Conservation (phyloP, 208 protist species). For the Phytomonas francai region DNA sequence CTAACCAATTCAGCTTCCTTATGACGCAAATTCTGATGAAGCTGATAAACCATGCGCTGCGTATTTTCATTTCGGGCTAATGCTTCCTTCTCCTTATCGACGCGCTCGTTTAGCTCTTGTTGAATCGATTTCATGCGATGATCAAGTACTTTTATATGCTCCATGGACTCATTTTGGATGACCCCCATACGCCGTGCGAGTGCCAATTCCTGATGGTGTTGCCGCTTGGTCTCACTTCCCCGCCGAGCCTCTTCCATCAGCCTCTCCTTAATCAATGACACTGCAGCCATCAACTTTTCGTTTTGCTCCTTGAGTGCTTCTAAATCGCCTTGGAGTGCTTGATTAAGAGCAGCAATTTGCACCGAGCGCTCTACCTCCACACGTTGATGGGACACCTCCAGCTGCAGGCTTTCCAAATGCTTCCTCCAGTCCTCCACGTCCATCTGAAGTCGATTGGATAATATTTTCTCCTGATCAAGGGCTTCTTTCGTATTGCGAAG, state of each 20-base stretch:
- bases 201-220: conserved; percentile 71
- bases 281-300: conserved; percentile 67
- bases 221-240: conserved; percentile 34
- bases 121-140: conserved; percentile 62
- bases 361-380: conserved; percentile 45
- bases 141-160: conserved; percentile 50
- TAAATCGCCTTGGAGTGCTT: conserved; percentile 45
- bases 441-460: conserved; percentile 30
- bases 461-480: conserved; percentile 47
- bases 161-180: conserved; percentile 68
- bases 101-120: conserved; percentile 55
- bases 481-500: conserved; percentile 33
- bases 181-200: conserved; percentile 73
- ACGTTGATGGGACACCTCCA: conserved; percentile 47
- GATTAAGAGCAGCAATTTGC: conserved; percentile 53
- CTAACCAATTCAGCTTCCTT: conserved; percentile 67
- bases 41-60: conserved; percentile 58
- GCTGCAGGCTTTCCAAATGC: conserved; percentile 44
- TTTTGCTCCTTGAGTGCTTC: conserved; percentile 71
- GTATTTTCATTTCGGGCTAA: conserved; percentile 60
- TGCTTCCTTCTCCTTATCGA: conserved; percentile 53
- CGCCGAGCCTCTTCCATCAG: conserved; percentile 60
- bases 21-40: conserved; percentile 57
- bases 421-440: conserved; percentile 55
- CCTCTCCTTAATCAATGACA: conserved; percentile 64